Evolutionary conservation across 352 stramenopile species (phyloP).

Genomic region (Blastocystis sp.): DNA sequence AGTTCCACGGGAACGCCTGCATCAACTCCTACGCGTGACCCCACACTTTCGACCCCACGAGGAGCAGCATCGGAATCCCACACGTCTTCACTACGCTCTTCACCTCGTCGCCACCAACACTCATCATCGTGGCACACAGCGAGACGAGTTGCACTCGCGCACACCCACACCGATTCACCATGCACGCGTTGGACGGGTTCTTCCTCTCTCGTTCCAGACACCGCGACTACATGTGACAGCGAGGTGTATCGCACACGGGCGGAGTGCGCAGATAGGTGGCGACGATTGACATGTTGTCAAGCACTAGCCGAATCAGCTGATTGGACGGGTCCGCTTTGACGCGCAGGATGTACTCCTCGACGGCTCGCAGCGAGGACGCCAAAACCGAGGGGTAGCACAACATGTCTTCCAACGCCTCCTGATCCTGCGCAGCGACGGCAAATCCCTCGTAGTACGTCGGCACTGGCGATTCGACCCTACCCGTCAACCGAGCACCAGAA

Average conservation of each 20-base stretch:
- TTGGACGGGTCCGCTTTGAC: background rate
- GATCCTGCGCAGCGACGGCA: background rate
- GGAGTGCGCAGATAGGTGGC: too few species aligned
- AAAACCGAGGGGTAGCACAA: constrained; percentile 25
- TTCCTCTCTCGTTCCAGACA: background rate
- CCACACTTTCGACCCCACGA: background rate
- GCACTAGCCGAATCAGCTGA: background rate
- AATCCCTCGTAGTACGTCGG: background rate
- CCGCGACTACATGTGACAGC: background rate
- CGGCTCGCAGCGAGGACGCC: background rate
- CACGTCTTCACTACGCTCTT: background rate
- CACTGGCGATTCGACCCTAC: background rate
- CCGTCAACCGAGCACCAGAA: too few species aligned
- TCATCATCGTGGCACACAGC: background rate
- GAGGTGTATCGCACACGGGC: too few species aligned
- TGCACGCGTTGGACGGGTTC: background rate
- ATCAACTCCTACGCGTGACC: constrained; percentile 4
- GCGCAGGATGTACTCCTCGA: background rate
- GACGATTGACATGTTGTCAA: background rate
- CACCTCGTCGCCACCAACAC: background rate
- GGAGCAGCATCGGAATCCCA: background rate
- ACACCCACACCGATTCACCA: constrained; percentile 8
- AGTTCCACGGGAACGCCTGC: constrained; percentile 14
- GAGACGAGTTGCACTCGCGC: constrained; percentile 12
- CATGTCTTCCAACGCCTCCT: background rate